Base-by-base conservation (phyloP, 768 basidiomycete species). In the Pulveroboletus sp. region DNA sequence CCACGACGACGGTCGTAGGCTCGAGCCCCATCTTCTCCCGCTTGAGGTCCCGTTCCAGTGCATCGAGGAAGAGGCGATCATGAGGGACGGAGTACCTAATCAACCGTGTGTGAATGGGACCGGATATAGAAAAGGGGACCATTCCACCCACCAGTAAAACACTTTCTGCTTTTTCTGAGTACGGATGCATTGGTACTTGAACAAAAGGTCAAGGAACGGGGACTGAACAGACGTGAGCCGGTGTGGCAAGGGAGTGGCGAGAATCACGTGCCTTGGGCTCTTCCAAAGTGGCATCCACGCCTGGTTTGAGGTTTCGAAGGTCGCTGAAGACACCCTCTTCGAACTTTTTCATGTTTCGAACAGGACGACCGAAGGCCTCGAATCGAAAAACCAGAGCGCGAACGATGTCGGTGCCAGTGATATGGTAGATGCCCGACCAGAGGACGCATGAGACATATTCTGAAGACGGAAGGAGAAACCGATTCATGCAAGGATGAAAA, bases 111-210 rank as follows among this genome's bases (percentile, higher is more conserved):
- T 23, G 43, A 47, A 54, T 50, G 27, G 43, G 27, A 45, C 32
- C 20, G 44, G 23, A 51, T 14, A 6, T 4, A 6, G 31, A 22
- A 41, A 46, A 14, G 22, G 26, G 45, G 49, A 16, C 35, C 43
- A 40, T 32, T 19, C 1, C 22, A 73, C 85, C 47, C 57, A 90
- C 93, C 94, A 97, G 68, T 90, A 96, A 64, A 96, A 97, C n/a
- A 97, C 94, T 68, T 97, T 93, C 73, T 95, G 94, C 73, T 96
- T 97, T 78, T 96, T 97, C 68, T 97, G 94, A 1, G 94, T 97
- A 32, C 94, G 83, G 57, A 97, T 96, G 65, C 93, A 95, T 64
- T 94, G 92, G 60, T 89, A 93, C 68, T 94, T 93, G 81, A 96
- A 96, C 10, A 97, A 72, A 23, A 94, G 77, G 59, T 97, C 94